Evolutionary conservation across 495 filamentous ascomycete species (phyloP), one percentile per base, ranked within the genome.

Genomic region (Tuber indicum): DNA sequence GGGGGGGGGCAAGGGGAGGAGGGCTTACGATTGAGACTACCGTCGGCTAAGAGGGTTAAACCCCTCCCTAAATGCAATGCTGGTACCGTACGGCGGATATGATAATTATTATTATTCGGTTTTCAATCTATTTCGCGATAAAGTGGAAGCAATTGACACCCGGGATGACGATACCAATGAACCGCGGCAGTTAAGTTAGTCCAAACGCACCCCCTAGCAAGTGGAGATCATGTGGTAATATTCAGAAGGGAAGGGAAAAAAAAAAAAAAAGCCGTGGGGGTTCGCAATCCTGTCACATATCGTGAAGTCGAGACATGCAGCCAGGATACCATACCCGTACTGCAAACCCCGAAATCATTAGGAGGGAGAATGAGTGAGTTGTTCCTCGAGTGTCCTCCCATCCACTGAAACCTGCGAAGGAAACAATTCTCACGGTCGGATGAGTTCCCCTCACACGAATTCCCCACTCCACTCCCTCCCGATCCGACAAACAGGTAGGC

Each of bases 161-260:
- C 7, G 26, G 12, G 26, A 66, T 66, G 26, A 66, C 58, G 58
- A 66, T 66, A 26, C 58, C 12, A 66, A 66, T 66, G 14, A 36
- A 66, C 6, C 58, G 26, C 58, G 58, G 58, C 58, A 66, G 58
- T 47, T 47, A 19, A 19, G 14, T 36, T 32, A 62, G n/a, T 16
- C 32, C 26, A 66, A 66, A 66, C 10, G 32, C 58, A 16, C 58
- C 58, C 26, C 58, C 32, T 26, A 26, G 9, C 16, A 36, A 26
- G 58, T 66, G 58, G 58, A 66, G 58, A 66, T 66, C 58, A 66
- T 66, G 58, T 66, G 58, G 52, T 26, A 62, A 62, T 62, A 14
- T n/a, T n/a, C 10, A n/a, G 49, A 58, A 12, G 52, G 12, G 3
- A 8, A 21, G 14, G n/a, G 12, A 62, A 12, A 66, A 66, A 10